Evolutionary conservation across 176 grass and related monocot species (phyloP).

Genomic region (Eleusine coracana): DNA sequence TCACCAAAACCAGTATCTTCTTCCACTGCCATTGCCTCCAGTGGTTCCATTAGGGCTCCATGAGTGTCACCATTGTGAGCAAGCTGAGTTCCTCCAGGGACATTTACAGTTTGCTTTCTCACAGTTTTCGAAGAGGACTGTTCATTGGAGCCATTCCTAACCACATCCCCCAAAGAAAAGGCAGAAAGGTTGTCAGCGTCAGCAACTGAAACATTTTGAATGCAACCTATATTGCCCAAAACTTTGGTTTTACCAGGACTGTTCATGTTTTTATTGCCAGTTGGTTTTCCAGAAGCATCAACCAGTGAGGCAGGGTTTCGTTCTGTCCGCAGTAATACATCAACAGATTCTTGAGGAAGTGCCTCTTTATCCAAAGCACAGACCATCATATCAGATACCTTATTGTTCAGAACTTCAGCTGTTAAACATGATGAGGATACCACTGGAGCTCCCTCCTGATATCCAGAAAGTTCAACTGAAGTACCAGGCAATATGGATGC

Average conservation of each 20-base stretch:
- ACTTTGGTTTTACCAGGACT: conserved; percentile 45
- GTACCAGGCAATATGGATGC: conserved; percentile 49
- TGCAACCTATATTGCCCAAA: conserved; percentile 34
- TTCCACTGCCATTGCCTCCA: conserved; percentile 41
- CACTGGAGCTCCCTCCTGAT: conserved; percentile 54
- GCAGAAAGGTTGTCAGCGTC: conserved; percentile 33
- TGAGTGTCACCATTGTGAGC: conserved; percentile 24
- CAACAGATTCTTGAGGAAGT: conserved; percentile 47
- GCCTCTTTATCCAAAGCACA: conserved; percentile 34
- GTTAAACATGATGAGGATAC: conserved; percentile 58
- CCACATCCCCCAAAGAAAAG: conserved; percentile 31
- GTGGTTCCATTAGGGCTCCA: conserved; percentile 40
- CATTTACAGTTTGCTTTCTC: conserved; percentile 33
- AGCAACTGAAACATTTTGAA: conserved; percentile 36
- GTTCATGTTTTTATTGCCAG: conserved; percentile 26
- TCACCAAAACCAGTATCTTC: conserved; percentile 41
- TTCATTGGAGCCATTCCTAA: conserved; percentile 38
- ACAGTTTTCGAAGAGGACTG: conserved; percentile 35
- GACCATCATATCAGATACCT: conserved; percentile 40
- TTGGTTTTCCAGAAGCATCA: conserved; percentile 41
- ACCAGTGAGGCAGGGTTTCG: conserved; percentile 30
- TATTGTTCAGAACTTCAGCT: conserved; percentile 46
- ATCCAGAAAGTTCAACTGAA: conserved; percentile 49
- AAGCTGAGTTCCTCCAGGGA: conserved; percentile 23
- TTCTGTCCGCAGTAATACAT: conserved; percentile 37